These are phyloP conservation scores for Digitaria exilis DNA, from an alignment of 202 grass and related monocot species.

Conservation along the genomic window DNA sequence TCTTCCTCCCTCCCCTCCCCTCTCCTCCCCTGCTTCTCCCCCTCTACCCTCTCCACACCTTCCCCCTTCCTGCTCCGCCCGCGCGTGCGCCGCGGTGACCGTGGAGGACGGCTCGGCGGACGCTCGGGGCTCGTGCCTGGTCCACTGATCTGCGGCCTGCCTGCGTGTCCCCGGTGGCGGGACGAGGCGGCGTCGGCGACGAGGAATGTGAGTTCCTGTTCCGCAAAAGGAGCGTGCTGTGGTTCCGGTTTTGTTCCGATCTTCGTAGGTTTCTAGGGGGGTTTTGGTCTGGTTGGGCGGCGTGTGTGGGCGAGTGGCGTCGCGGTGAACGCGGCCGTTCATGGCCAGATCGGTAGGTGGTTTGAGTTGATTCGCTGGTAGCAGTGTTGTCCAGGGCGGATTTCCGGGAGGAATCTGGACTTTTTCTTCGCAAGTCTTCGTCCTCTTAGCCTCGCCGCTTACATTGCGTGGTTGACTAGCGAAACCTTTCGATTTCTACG, in stretches of 20 bases:
- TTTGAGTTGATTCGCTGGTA: slow-evolving; percentile 2
- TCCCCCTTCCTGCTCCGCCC: background rate
- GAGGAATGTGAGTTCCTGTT: slow-evolving; percentile 47
- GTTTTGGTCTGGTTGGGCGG: background rate
- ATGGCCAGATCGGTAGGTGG: slow-evolving; percentile 37
- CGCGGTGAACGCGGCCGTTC: background rate
- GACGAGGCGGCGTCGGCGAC: background rate
- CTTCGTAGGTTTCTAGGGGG: background rate
- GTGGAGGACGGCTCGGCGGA: background rate
- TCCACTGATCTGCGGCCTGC: background rate
- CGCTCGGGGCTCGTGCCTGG: background rate
- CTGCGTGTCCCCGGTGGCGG: background rate
- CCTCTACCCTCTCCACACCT: background rate
- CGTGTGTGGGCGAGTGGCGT: background rate
- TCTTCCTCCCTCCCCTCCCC: slow-evolving; percentile 14
- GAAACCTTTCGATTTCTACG: background rate
- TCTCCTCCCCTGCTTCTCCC: background rate
- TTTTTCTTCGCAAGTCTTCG: background rate
- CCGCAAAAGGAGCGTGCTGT: background rate
- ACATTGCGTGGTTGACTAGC: slow-evolving; percentile 34
- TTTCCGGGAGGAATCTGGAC: slow-evolving; percentile 24
- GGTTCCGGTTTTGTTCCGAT: background rate
- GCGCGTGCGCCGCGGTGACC: background rate
- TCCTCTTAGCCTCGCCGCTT: slow-evolving; percentile 1
- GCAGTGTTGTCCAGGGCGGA: background rate